Evolutionary conservation across 805 yeast species (phyloP), one percentile per base, ranked within the genome.

Genomic region (Yueomyces sinensis): DNA sequence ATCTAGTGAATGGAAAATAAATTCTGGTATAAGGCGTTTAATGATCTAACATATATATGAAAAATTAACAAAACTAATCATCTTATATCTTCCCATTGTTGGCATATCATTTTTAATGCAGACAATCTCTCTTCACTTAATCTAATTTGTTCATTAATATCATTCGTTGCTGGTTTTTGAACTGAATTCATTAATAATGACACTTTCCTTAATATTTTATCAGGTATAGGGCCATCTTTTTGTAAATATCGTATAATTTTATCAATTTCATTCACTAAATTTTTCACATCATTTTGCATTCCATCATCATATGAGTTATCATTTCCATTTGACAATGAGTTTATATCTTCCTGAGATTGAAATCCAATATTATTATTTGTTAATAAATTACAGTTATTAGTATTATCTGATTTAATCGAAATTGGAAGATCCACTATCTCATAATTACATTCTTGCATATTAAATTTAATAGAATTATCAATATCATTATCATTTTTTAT

Each of bases 1-100:
- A 6, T 50, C 63, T 20, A 70, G 72, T 27, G 69, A 66, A 37
- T 83, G 89, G 83, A 74, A 73, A 34, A 68, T 82, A n/a, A 67
- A 78, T n/a, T 74, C 70, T 32, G 89, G 94, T 1, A 56, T 87
- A 6, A 63, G 95, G 43, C 64, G 83, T 41, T 56, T 87, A n/a
- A 72, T 84, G 45, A 63, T 82, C 25, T 82, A 56, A 47, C n/a
- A n/a, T n/a, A n/a, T n/a, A n/a, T n/a, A n/a, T n/a, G n/a, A 13
- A 20, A 14, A n/a, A 13, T 19, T 11, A 31, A 11, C 30, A n/a
- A 11, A 15, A 23, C 13, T 16, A 14, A 9, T 18, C n/a, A 19
- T 20, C 14, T 29, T 27, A 13, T 32, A 9, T 3, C 20, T n/a
- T 53, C 54, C 54, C 57, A 50, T 38, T 50, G 58, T 31, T 47